A percentile compares a stretch with the other conserved stretches of the same genome.
phyloP scores from a whole-genome alignment of 2,329 filamentous ascomycete genomes.

The Pyricularia sp. region DNA sequence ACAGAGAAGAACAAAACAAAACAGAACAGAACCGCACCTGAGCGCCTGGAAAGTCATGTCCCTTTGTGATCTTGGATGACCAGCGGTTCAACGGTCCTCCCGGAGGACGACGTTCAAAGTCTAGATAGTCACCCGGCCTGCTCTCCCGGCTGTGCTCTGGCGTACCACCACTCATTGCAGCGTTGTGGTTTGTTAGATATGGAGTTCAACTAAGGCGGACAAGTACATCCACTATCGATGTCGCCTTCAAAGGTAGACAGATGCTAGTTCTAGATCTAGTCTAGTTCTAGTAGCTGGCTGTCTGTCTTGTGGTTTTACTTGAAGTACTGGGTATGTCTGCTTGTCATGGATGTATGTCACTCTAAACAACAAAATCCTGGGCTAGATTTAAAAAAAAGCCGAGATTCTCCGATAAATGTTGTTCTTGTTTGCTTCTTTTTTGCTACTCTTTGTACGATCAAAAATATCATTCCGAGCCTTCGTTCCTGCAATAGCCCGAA shows the following conservation, averaged over 20 bases:
- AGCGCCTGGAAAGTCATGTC: conserved; percentile 84
- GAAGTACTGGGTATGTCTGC: background rate
- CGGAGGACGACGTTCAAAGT: conserved; percentile 40
- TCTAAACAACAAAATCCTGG: too few species aligned
- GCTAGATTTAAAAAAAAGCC: too few species aligned
- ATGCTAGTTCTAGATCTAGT: too few species aligned
- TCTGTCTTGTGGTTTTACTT: background rate
- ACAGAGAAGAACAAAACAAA: too few species aligned
- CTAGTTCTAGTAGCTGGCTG: too few species aligned
- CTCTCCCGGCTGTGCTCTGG: conserved; percentile 17
- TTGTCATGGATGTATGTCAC: too few species aligned
- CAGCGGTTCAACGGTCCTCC: conserved; percentile 66
- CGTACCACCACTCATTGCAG: background rate
- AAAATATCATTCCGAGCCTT: background rate
- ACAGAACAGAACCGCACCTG: conserved; percentile 46
- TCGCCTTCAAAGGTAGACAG: background rate
- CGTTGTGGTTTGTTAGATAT: background rate
- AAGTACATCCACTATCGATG: background rate
- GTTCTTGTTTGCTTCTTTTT: background rate
- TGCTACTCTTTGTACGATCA: background rate
- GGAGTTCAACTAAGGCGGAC: background rate
- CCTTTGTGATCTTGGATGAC: conserved; percentile 72
- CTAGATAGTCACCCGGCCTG: conserved; percentile 44
- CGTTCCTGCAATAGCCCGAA: background rate
- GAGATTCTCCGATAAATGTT: too few species aligned